Percentiles rank a stretch among this genome's conserved stretches.
Evolutionary conservation across 164 flowering plant genomes (phyloP).

Genomic region (Chimonanthus salicifolius): DNA sequence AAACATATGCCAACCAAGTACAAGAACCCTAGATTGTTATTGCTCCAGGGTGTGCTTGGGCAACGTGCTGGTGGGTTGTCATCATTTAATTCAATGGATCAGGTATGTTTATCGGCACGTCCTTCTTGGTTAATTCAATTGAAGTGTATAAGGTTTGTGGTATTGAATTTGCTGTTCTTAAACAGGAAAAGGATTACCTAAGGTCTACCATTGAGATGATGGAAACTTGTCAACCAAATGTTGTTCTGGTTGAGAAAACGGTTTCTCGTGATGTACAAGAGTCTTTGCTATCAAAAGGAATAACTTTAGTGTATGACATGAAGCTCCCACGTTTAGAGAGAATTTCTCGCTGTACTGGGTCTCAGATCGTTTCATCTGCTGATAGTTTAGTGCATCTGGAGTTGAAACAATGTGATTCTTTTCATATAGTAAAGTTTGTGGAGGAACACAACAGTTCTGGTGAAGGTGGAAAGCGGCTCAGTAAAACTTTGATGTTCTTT

Average conservation of each 20-base stretch:
- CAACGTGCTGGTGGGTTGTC: conserved; percentile 59
- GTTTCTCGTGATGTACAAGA: conserved; percentile 86
- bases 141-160: background rate
- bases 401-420: conserved; percentile 71
- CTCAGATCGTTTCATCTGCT: conserved; percentile 52
- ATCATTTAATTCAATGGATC: conserved; percentile 70
- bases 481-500: conserved; percentile 84
- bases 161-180: conserved; percentile 13
- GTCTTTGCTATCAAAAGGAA: conserved; percentile 59
- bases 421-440: conserved; percentile 66
- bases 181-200: conserved; percentile 53
- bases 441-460: conserved; percentile 55
- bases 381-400: conserved; percentile 41
- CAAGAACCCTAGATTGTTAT: conserved; percentile 65
- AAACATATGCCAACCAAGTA: conserved; percentile 79
- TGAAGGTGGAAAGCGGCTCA: conserved; percentile 67
- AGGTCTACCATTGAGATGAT: conserved; percentile 54
- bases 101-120: conserved; percentile 34
- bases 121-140: background rate
- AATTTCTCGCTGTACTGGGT: conserved; percentile 83
- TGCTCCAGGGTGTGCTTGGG: conserved; percentile 71
- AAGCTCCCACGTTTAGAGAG: conserved; percentile 86
- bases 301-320: conserved; percentile 90
- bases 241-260: conserved; percentile 83
- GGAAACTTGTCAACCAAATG: conserved; percentile 69